phyloP scores from a whole-genome alignment of 2,329 filamentous ascomycete species.

The Aspergillus neotritici region DNA sequence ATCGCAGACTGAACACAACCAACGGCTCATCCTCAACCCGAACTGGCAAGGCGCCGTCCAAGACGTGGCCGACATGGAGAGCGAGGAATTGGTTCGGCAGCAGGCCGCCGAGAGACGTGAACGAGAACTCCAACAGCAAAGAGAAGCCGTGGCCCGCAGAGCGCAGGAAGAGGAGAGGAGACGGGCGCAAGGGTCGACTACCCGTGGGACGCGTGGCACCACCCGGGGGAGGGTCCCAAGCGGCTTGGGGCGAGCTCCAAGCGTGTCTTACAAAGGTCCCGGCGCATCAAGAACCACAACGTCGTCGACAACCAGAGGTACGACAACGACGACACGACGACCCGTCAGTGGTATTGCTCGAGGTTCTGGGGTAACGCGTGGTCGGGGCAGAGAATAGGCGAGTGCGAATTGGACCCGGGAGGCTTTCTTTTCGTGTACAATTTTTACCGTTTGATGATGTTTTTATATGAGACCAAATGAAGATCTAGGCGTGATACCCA shows the following conservation, averaged over 20 bases:
- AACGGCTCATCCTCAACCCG: slow-evolving; percentile 81
- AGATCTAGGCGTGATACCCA: slow-evolving; percentile 3
- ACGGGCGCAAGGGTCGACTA: slow-evolving; percentile 30
- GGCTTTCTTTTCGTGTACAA: slow-evolving; percentile 13
- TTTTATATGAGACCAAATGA: slow-evolving; percentile 12
- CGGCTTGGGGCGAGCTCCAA: slow-evolving; percentile 33
- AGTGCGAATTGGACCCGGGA: neutral
- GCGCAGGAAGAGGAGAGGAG: slow-evolving; percentile 46
- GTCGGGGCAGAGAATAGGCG: slow-evolving; percentile 26
- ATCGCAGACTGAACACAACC: slow-evolving; percentile 95
- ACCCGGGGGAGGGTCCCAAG: slow-evolving; percentile 30
- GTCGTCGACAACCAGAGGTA: slow-evolving; percentile 23
- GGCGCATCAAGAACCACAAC: slow-evolving; percentile 25
- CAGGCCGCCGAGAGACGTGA: slow-evolving; percentile 72
- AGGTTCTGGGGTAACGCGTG: slow-evolving; percentile 31
- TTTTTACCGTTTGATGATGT: slow-evolving; percentile 1
- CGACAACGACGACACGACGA: slow-evolving; percentile 32
- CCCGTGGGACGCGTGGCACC: slow-evolving; percentile 30
- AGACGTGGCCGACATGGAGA: slow-evolving; percentile 80
- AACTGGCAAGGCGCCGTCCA: slow-evolving; percentile 83
- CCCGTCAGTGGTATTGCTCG: slow-evolving; percentile 37
- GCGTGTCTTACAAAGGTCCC: slow-evolving; percentile 25
- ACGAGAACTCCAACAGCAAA: slow-evolving; percentile 70
- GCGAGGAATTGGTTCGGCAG: slow-evolving; percentile 66
- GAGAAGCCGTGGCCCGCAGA: slow-evolving; percentile 59